Conservation (phyloP, 176 grass and related monocot genomes). For the Oryza officinalis region DNA sequence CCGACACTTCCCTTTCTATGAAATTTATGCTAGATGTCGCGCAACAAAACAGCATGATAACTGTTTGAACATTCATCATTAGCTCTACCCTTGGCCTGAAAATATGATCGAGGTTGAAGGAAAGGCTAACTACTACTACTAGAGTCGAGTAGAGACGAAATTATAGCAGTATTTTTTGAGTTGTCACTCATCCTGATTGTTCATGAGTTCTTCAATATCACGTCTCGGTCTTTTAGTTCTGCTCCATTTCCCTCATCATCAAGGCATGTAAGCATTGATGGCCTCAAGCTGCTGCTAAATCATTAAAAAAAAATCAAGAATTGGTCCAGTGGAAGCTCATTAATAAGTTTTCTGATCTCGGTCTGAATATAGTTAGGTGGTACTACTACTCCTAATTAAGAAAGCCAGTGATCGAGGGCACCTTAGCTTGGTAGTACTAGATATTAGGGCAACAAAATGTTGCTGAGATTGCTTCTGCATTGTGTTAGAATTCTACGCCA, state of each 20-base stretch:
- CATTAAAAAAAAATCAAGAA: neutral
- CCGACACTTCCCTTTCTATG: neutral
- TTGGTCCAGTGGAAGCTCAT: neutral
- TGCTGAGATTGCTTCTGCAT: neutral
- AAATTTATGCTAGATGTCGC: neutral
- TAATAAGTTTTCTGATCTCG: neutral
- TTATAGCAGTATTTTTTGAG: conserved; percentile 2
- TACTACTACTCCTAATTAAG: neutral
- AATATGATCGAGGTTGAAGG: neutral
- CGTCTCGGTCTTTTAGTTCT: neutral
- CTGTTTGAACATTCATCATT: neutral
- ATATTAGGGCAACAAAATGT: neutral
- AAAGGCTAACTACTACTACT: neutral
- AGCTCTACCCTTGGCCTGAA: neutral
- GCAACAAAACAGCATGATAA: neutral
- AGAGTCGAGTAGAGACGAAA: conserved; percentile 23
- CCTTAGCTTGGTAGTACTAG: neutral
- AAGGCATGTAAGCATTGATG: conserved; percentile 37
- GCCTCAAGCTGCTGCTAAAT: neutral
- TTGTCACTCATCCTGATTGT: conserved; percentile 9
- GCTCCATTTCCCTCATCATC: conserved; percentile 8
- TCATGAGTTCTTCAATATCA: conserved; percentile 39
- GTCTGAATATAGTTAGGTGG: neutral
- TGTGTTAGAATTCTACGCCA: neutral
- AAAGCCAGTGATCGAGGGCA: neutral